Evolutionary conservation across 129 eudicot species (phyloP), one percentile per base, ranked within the genome.

Genomic region (Flaveria bidentis): DNA sequence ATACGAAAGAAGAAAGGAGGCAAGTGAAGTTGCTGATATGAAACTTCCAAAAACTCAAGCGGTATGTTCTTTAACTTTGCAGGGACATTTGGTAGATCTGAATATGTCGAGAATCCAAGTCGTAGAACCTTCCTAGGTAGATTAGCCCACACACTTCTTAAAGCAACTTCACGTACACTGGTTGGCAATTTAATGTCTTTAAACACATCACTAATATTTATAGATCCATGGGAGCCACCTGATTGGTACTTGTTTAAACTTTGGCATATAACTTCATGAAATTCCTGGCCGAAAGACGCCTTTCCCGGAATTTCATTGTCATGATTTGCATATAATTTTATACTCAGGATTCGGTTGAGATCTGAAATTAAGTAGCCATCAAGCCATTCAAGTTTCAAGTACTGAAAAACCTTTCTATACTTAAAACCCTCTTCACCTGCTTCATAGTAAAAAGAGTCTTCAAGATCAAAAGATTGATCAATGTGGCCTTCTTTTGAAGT

Each of bases 111-210:
- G 41, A 92, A 88, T 16, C 82, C 84, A 74, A 86, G 70, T 47
- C 81, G 72, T 62, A 92, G 80, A 20, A 86, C 62, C 73, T 75
- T 61, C 49, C 77, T 72, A 12, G 96, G 96, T 67, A 92, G 81
- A 49, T 74, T 77, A 5, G 84, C 71, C 87, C 89, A 90, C 12
- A 80, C 58, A 26, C 76, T 74, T 56, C 83, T 82, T 65, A 82
- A 71, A 60, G 90, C 90, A 73, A 86, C 79, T 81, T 92, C 98
- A 53, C 81, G 81, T 68, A 88, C 44, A 76, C 90, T 92, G 1
- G 87, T 90, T 36, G 93, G 96, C 78, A 77, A 74, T 52, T 66
- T 67, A 46, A 88, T 44, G 67, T 83, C 96, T 39, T 76, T 82
- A 60, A 88, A 71, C 55, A 81, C 82, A 70, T 83, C 81, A 42